Evolutionary conservation across 2,329 filamentous ascomycete species (phyloP), one percentile per base, ranked within the genome.

Genomic region (Venturia carpophila): DNA sequence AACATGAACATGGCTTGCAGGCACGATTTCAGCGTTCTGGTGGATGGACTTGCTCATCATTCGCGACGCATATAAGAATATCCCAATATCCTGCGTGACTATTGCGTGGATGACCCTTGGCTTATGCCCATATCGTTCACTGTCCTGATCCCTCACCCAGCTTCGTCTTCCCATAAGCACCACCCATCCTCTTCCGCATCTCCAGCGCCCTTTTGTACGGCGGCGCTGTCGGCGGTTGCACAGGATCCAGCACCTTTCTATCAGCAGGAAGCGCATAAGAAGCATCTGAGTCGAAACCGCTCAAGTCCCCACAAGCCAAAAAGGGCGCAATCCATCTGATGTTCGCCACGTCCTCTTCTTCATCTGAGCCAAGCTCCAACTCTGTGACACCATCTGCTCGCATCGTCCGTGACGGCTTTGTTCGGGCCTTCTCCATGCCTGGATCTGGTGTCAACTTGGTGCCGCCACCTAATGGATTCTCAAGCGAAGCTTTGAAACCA

Each of bases 241-340:
- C 85, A 0, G 94, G 94, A 73, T 97, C 92, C 61, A 97, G 82
- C 69, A 89, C 92, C 63, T 95, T 84, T 72, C 95, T 85, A 69
- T 92, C 89, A 67, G 92, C 89, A 0, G 94, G 92, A 21, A 99
- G 80, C 69, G 89, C 85, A 76, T 97, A 97, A 5, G 92, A 94
- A 4, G 94, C 93, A 80, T 99, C 94, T 0, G 93, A 92, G 78
- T 99, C 94, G 78, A 92, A 99, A 13, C 91, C 87, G 30, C 92
- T 95, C 64, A 99, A 82, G 76, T 99, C 94, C 58, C 94, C 94
- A 74, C 94, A 99, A n/a, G 94, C 92, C 71, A 99, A 84, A 74
- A 99, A 99, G 0, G 93, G 92, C 3, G 92, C 92, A 70, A 97
- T 93, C 92, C 93, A 97, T 62, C 88, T 80, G 39, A 52, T 55